phyloP scores from a whole-genome alignment of 1,139 yeast species.

The Pichia sp. region DNA sequence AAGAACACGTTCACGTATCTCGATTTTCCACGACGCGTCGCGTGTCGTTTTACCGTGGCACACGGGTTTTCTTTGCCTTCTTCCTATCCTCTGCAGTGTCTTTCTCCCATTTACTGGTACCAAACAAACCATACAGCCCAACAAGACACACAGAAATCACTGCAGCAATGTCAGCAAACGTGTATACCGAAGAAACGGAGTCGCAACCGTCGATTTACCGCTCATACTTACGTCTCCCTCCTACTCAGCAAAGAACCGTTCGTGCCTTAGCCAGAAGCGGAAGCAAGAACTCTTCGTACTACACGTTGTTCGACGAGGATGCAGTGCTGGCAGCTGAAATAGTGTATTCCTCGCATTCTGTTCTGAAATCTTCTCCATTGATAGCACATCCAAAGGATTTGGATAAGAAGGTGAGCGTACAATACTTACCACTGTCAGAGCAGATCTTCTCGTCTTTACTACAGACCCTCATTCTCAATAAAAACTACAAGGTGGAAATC shows the following conservation, averaged over 20 bases:
- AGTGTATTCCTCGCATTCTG: slow-evolving; percentile 78
- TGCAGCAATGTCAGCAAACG: slow-evolving; percentile 15
- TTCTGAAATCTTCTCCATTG: slow-evolving; percentile 54
- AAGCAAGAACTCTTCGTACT: slow-evolving; percentile 38
- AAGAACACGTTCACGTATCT: not conserved
- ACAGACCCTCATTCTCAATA: slow-evolving; percentile 61
- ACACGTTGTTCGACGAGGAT: slow-evolving; percentile 65
- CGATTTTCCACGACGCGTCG: slow-evolving; percentile 8
- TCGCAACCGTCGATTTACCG: slow-evolving; percentile 18
- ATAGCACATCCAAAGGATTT: slow-evolving; percentile 32
- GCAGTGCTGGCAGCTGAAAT: slow-evolving; percentile 79
- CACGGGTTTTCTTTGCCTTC: not conserved
- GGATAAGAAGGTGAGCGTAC: slow-evolving; percentile 30
- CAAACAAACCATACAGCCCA: too few relatives aligned
- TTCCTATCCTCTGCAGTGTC: not conserved
- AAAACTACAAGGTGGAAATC: slow-evolving; percentile 74
- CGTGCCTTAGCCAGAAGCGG: slow-evolving; percentile 17
- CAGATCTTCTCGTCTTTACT: slow-evolving; percentile 68
- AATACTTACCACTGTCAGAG: slow-evolving; percentile 73
- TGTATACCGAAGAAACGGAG: slow-evolving; percentile 17
- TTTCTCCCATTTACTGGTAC: not conserved
- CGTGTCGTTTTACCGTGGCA: slow-evolving; percentile 2
- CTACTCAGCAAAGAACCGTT: slow-evolving; percentile 15
- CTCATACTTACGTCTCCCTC: slow-evolving; percentile 15
- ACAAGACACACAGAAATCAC: too few relatives aligned